Evolutionary conservation across 768 basidiomycete species (phyloP), one percentile per base, ranked within the genome.

Genomic region (Termitomyces sp.): DNA sequence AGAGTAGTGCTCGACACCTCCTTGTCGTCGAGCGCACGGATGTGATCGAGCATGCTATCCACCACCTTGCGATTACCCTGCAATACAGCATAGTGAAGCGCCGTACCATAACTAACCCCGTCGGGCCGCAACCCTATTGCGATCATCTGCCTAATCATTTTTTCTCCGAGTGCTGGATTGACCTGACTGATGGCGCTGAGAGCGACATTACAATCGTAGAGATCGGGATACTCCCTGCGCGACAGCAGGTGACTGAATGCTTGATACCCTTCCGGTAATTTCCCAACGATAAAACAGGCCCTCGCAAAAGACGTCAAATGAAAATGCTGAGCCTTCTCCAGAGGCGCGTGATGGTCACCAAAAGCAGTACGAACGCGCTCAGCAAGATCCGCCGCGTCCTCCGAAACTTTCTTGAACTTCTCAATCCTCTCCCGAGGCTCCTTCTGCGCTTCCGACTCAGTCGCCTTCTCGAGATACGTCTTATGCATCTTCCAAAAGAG

Each of bases 191-290:
- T 70, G 10, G 79, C 82, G 3, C 77, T 76, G 58, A 91, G 76
- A 45, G 79, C 80, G 53, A 91, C 82, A 66, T 89, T 89, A 54
- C 88, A 73, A 67, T 91, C 89, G 67, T 83, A 75, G 43, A 80
- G 64, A 70, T 91, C 87, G 15, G 87, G 87, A 56, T 80, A 67
- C 68, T 86, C 82, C 59, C 68, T 72, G 53, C 84, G 82, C 29
- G 70, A 64, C 45, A 83, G 68, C 42, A 89, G 68, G 58, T 79
- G 59, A 56, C 73, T 74, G 66, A 91, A 74, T 29, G 77, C 72
- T 10, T 71, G 66, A 59, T 87, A 76, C 2, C 84, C 87, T 45
- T 79, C 75, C 48, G 65, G 52, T 63, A 79, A 69, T 50, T 79
- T 69, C 25, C 83, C 86, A 31, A 86, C 71, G 60, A 88, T 77